Evolutionary conservation across 2,329 filamentous ascomycete genomes (phyloP), one percentile per base, ranked within the genome.

Genomic region (Acrodontium crateriforme): DNA sequence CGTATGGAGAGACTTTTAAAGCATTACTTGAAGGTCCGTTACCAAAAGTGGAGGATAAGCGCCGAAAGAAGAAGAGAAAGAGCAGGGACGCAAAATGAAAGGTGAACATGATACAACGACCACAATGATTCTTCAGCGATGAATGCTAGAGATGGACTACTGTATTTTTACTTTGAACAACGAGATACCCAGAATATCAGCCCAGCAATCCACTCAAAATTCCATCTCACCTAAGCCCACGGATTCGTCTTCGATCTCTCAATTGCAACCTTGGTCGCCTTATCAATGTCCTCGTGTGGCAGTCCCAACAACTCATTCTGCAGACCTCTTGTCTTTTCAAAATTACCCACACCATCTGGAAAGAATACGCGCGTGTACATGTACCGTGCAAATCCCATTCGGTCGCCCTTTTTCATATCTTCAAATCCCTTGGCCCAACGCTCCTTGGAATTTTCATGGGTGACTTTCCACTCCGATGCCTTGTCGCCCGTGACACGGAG

Each of bases 391-490:
- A 63, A 71, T 0, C 61, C 72, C 9, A 40, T 42, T 28, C 28
- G 41, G 11, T 62, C 59, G 15, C 59, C 65, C 8, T 35, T 28
- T 34, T 62, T 46, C 6, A 77, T 25, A 12, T 47, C 46, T 28
- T 58, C 58, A 31, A 58, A 35, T 0, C 61, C 71, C 2, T 63
- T 56, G 28, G 54, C 47, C 35, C 60, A 69, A 13, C 71, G 60
- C 45, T 67, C 50, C 21, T 54, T 37, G 2, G 56, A 50, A 0
- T 47, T 39, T 49, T 73, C 63, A 6, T 61, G 49, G 2, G 44
- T 55, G 30, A 80, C 61, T 2, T 45, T 60, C 75, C 75, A 81
- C 41, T 78, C 74, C 0, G 49, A 52, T 20, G 74, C 67, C 2
- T 53, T 65, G 0, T 65, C 70, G 0, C 63, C 63, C 0, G 67